Evolutionary conservation across 1,139 yeast species (phyloP).

Genomic region (Sugiyamaella novakii): DNA sequence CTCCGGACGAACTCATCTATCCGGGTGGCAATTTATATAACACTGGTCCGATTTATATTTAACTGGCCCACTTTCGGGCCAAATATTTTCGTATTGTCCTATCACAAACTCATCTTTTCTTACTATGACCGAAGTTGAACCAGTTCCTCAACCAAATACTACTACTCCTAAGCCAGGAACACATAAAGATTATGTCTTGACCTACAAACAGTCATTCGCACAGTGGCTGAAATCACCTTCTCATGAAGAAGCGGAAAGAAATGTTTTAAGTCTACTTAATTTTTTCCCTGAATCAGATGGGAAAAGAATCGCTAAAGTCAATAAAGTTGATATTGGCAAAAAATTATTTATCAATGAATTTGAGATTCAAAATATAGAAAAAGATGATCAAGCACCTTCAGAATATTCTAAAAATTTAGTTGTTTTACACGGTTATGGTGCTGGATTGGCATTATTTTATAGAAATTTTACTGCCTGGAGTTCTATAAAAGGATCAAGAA

Average conservation of each 20-base stretch:
- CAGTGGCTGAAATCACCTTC: constrained; percentile 49
- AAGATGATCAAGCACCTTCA: constrained; percentile 6
- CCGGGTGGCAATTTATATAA: too few species aligned
- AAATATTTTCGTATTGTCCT: too few species aligned
- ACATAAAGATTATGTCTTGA: constrained; percentile 19
- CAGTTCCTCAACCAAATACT: not conserved
- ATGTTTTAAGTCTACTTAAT: constrained; percentile 52
- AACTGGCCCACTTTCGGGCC: too few species aligned
- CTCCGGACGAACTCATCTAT: too few species aligned
- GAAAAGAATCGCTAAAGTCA: constrained; percentile 50
- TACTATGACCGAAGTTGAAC: constrained; percentile 1
- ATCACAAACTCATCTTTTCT: too few species aligned
- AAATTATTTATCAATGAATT: constrained; percentile 59
- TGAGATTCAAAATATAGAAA: constrained; percentile 33
- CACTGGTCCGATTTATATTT: too few species aligned
- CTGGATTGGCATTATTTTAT: constrained; percentile 77
- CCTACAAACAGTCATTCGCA: constrained; percentile 44
- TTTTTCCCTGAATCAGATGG: constrained; percentile 57
- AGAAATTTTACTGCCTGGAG: constrained; percentile 59
- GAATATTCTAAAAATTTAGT: constrained; percentile 50
- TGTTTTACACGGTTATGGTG: constrained; percentile 84
- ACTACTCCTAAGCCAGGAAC: not conserved
- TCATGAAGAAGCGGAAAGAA: constrained; percentile 45
- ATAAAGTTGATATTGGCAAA: constrained; percentile 54
- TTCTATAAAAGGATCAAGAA: constrained; percentile 41